Evolutionary conservation across 306 rosid species (phyloP).

Genomic region (Ochetophila trinervis): DNA sequence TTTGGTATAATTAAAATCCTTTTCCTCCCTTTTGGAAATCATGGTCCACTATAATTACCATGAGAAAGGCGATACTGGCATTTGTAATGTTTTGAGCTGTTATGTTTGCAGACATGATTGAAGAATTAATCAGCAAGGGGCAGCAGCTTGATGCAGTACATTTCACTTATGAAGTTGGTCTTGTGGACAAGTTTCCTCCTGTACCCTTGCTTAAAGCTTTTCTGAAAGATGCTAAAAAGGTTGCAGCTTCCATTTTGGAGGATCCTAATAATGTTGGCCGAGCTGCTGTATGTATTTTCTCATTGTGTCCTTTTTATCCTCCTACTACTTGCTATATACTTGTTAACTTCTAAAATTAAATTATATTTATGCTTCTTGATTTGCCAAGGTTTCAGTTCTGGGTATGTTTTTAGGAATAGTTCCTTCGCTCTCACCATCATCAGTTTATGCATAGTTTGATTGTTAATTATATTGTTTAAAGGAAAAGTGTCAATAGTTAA

Average conservation of each 20-base stretch:
- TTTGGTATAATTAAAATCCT: no score
- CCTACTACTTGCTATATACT: neutral
- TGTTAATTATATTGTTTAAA: neutral
- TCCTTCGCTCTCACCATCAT: neutral
- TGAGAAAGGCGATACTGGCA: neutral
- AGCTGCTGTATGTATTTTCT: slow-evolving; percentile 63
- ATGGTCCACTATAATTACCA: neutral
- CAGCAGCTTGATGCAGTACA: slow-evolving; percentile 99
- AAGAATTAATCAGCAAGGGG: slow-evolving; percentile 90
- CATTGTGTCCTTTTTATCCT: neutral
- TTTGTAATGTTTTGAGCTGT: slow-evolving; percentile 5
- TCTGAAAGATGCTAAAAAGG: slow-evolving; percentile 91
- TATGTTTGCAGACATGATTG: slow-evolving; percentile 72
- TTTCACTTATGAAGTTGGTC: slow-evolving; percentile 90
- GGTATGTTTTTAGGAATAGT: neutral
- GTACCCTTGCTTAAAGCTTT: slow-evolving; percentile 85
- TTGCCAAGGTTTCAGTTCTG: neutral
- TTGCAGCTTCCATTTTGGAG: slow-evolving; percentile 83
- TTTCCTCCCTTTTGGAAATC: neutral
- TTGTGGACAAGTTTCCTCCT: slow-evolving; percentile 77
- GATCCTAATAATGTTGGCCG: slow-evolving; percentile 87
- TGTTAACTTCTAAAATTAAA: no score
- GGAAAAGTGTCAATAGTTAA: neutral
- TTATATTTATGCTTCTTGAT: neutral
- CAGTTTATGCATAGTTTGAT: neutral